Evolutionary conservation across 768 basidiomycete species (phyloP).

Genomic region (Macrolepiota fuliginosa): DNA sequence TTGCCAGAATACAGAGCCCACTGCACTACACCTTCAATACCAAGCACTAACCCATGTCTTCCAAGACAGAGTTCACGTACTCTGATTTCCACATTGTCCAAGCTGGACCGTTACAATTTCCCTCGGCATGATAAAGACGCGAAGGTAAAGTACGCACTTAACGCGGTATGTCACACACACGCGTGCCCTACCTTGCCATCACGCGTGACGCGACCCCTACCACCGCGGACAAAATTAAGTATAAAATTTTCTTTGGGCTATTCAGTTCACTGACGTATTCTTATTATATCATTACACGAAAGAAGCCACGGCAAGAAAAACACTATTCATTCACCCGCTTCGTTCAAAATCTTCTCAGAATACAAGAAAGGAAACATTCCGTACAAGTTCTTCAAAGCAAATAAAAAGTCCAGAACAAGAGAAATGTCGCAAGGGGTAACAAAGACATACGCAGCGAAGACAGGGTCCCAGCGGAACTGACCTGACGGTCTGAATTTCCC

Average conservation of each 20-base stretch:
- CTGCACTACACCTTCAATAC: conserved; percentile 34
- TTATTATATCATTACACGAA: no score
- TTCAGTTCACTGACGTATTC: no score
- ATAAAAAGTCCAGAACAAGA: background rate
- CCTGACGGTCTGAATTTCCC: background rate
- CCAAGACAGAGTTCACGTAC: conserved; percentile 33
- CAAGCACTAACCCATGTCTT: background rate
- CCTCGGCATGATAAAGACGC: conserved; percentile 56
- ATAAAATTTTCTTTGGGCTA: no score
- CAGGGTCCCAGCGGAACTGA: background rate
- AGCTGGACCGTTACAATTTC: conserved; percentile 84
- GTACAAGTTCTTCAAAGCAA: background rate
- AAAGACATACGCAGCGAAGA: background rate
- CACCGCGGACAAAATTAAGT: background rate
- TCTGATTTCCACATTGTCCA: conserved; percentile 92
- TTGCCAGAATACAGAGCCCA: conserved; percentile 98
- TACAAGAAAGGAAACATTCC: background rate
- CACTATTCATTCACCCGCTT: no score
- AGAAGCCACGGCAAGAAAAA: no score
- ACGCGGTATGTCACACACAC: conserved; percentile 4
- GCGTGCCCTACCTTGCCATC: background rate
- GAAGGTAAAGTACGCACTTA: background rate
- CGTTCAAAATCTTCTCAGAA: background rate
- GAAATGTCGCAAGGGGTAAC: background rate
- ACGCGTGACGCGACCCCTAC: background rate